Conservation (phyloP, 129 eudicot genomes). For the Centaurea solstitialis region DNA sequence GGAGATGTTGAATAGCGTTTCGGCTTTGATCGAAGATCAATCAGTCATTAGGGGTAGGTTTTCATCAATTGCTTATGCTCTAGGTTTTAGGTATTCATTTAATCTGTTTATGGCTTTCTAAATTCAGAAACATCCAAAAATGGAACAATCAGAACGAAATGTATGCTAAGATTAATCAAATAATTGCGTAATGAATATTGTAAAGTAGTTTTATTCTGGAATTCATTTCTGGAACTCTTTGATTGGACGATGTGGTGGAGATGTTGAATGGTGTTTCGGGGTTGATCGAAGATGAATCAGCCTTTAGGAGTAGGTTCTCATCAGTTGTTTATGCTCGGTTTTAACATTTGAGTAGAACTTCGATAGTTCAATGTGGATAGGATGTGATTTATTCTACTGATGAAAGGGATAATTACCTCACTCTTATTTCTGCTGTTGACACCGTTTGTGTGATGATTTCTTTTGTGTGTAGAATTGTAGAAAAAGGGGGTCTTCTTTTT, state of each 20-base stretch:
- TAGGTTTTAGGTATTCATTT: slow-evolving; percentile 43
- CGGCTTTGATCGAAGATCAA: slow-evolving; percentile 5
- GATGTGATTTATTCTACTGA: too few relatives aligned
- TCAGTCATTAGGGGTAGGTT: not conserved
- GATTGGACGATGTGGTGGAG: slow-evolving; percentile 13
- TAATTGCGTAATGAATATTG: not conserved
- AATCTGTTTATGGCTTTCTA: not conserved
- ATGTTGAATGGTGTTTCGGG: not conserved
- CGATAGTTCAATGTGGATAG: too few relatives aligned
- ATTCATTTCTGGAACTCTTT: not conserved
- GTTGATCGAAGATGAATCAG: not conserved
- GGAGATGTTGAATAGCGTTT: slow-evolving; percentile 4
- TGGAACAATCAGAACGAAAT: not conserved
- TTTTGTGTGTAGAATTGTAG: not conserved
- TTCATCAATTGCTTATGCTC: slow-evolving; percentile 5
- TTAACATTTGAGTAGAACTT: not conserved
- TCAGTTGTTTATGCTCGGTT: not conserved
- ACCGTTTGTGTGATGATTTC: not conserved
- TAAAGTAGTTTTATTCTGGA: not conserved
- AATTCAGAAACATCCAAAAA: slow-evolving; percentile 1
- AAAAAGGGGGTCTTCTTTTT: not conserved
- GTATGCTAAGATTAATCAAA: not conserved
- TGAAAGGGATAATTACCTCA: not conserved
- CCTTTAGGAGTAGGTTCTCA: not conserved
- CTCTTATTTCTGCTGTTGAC: not conserved